Evolutionary conservation across 2,329 filamentous ascomycete genomes (phyloP), one percentile per base, ranked within the genome.

Genomic region (Leptographium galeiforme): DNA sequence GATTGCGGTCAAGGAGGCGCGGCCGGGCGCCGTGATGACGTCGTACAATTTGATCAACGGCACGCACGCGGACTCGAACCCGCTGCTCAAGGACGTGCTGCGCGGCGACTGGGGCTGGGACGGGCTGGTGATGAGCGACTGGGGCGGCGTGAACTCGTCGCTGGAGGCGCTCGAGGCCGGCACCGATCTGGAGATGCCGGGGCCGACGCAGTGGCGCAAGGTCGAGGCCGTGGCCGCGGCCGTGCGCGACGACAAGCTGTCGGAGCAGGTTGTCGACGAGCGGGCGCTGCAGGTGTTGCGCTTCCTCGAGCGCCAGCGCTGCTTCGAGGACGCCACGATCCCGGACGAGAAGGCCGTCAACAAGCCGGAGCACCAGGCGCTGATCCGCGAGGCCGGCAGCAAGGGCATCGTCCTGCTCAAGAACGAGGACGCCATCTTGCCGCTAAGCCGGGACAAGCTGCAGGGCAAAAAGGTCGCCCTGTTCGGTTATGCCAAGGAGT

Each of bases 11-110:
- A 73, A 82, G 46, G 81, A 86, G 58, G 79, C 82, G 14, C 81
- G 84, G 53, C 81, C 82, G 2, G 84, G 81, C 81, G 81, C 81
- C 6, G 65, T 85, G 46, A 86, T 86, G 82, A 77, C 78, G 6
- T 80, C 80, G 2, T 86, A 85, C 61, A 85, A 85, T 59, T 68
- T 82, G 34, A 67, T 85, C 59, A 85, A 85, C 62, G 81, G 82
- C 6, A 65, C 76, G 6, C 79, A 82, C 58, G 79, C 57, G 74
- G 78, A 71, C 77, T 81, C 58, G 66, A 63, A 32, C 14, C 70
- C 76, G 53, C 74, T 73, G 0, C 66, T 83, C n/a, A 75, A 72
- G 55, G 70, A 76, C 30, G 78, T 83, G 19, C 68, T 83, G 30
- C 71, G 79, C 25, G 76, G 74, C 33, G 79, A 83, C 62, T 83